A percentile compares a stretch with the other conserved stretches of the same genome.
Evolutionary conservation across 169 alveolate genomes (phyloP).

Genomic region (Eimeria acervulina): DNA sequence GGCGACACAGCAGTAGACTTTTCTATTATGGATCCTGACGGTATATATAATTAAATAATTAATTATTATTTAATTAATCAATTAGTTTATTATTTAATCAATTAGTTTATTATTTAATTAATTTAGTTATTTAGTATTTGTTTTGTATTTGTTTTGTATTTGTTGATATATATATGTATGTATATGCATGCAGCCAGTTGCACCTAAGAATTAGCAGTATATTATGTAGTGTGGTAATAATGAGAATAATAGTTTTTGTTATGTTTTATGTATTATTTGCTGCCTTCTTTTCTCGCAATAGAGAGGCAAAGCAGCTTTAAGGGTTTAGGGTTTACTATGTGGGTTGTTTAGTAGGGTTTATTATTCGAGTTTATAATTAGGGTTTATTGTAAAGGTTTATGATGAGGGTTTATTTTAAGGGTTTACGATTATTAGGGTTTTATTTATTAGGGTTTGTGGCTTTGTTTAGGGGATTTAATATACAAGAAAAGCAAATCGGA

Average conservation of each 20-base stretch:
- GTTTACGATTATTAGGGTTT: too few species aligned
- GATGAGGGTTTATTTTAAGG: not conserved
- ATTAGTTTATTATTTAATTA: too few species aligned
- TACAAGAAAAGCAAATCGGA: constrained; percentile 83
- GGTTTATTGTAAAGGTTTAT: not conserved
- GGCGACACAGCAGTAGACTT: constrained; percentile 84
- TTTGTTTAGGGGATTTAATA: constrained; percentile 32
- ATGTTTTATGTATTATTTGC: too few species aligned
- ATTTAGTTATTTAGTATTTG: too few species aligned
- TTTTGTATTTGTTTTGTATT: not conserved
- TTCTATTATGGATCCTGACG: constrained; percentile 84
- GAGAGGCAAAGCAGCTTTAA: too few species aligned
- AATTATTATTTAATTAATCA: not conserved
- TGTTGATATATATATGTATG: not conserved
- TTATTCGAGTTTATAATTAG: too few species aligned
- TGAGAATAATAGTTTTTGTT: too few species aligned
- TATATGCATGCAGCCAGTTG: too few species aligned
- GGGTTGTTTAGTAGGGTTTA: too few species aligned
- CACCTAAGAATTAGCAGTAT: too few species aligned
- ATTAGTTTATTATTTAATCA: not conserved
- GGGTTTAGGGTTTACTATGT: not conserved
- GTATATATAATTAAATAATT: not conserved
- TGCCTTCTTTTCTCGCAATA: too few species aligned
- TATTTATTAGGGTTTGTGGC: constrained; percentile 7
- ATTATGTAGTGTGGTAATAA: too few species aligned